These are phyloP conservation scores for Leishmania arabica DNA, from an alignment of 208 protist genomes.

Conservation along the genomic window DNA sequence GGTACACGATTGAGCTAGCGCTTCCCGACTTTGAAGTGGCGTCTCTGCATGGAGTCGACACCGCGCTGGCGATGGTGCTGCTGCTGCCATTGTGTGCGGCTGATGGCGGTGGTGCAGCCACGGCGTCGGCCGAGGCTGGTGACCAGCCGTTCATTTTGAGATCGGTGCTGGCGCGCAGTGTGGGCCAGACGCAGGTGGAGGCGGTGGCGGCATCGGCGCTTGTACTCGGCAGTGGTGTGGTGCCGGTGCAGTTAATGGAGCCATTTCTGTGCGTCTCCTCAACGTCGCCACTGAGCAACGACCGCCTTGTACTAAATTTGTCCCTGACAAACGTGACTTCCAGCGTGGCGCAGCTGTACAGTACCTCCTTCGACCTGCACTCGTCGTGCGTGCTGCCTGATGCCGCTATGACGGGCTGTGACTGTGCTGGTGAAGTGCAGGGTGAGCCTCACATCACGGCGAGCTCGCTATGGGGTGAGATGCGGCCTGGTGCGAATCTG, in stretches of 20 bases:
- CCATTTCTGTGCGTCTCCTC: conserved; percentile 56
- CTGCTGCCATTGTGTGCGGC: conserved; percentile 25
- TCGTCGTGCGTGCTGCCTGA: conserved; percentile 47
- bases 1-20: conserved; percentile 27
- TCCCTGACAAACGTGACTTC: conserved; percentile 58
- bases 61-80: conserved; percentile 30
- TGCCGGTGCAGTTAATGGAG: conserved; percentile 35
- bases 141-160: conserved; percentile 27
- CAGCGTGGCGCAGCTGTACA: conserved; percentile 45
- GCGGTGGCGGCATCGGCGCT: conserved; percentile 19
- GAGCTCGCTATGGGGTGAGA: conserved; percentile 44
- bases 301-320: conserved; percentile 61
- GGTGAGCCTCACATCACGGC: conserved; percentile 24
- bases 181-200: conserved; percentile 33
- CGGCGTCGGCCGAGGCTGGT: neutral
- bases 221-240: conserved; percentile 51
- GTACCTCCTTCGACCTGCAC: conserved; percentile 68
- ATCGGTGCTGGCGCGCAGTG: conserved; percentile 30
- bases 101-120: neutral
- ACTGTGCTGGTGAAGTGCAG: neutral
- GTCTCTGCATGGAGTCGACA: conserved; percentile 21
- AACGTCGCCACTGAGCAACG: conserved; percentile 48
- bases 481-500: conserved; percentile 44
- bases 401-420: conserved; percentile 8
- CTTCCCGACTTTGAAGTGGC: conserved; percentile 26